Evolutionary conservation across 805 yeast genomes (phyloP).

Genomic region (Kazachstania taianensis): DNA sequence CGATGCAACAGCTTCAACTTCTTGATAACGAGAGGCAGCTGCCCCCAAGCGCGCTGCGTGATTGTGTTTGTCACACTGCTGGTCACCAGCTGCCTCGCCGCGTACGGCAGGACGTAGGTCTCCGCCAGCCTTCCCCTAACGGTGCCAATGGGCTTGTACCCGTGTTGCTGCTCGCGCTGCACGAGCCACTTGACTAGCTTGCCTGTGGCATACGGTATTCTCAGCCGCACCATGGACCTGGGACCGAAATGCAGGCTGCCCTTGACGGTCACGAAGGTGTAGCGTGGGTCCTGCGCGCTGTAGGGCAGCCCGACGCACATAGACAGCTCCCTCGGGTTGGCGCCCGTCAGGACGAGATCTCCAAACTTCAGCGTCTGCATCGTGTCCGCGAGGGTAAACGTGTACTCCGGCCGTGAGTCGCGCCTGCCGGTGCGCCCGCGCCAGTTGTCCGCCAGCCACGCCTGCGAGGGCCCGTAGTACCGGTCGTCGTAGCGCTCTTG

Average conservation of each 20-base stretch:
- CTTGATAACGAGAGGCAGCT: constrained; percentile 31
- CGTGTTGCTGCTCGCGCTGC: constrained; percentile 14
- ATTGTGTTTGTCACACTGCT: constrained; percentile 29
- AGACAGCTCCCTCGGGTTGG: constrained; percentile 38
- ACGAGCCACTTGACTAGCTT: constrained; percentile 8
- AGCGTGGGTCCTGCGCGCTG: constrained; percentile 40
- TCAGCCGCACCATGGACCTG: constrained; percentile 35
- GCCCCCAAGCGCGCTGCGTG: constrained; percentile 33
- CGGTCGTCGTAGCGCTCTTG: constrained; percentile 13
- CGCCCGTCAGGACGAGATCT: constrained; percentile 48
- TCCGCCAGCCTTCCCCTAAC: constrained; percentile 18
- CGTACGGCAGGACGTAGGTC: constrained; percentile 26
- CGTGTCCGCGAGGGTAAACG: not conserved
- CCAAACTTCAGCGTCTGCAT: constrained; percentile 36
- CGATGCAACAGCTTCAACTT: constrained; percentile 40
- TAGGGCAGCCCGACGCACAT: constrained; percentile 48
- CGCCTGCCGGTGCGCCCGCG: not conserved
- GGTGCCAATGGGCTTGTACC: constrained; percentile 27
- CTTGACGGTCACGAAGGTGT: constrained; percentile 43
- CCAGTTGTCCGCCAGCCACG: constrained; percentile 12
- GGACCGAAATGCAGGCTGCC: constrained; percentile 48
- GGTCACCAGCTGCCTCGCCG: constrained; percentile 27
- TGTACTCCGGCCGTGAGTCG: not conserved
- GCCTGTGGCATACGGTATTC: constrained; percentile 39
- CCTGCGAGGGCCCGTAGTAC: constrained; percentile 18